Base-by-base conservation (phyloP, 148 eudicot species). In the Nyssa sinensis region DNA sequence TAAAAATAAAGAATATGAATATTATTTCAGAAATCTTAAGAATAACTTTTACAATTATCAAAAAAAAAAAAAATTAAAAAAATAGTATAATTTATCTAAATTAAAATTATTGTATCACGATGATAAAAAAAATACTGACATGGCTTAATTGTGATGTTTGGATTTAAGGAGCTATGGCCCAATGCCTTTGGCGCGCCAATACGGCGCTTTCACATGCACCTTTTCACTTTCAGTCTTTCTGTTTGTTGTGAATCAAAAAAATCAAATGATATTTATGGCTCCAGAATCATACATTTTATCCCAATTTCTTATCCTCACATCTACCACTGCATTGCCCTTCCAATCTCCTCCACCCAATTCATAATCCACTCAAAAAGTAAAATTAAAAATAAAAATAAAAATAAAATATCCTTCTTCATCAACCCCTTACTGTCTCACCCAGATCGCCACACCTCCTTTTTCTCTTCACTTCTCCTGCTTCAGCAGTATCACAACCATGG, bases 291-390 rank as follows among this genome's bases (percentile, higher is more conserved):
- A 70, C 62, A 63, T 21, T 63, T 31, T 16, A 62, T 71, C 32
- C 6, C 17, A 53, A 28, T 86, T 73, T 81, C 89, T 93, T 93
- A 93, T 93, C 98, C 88, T 81, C 83, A 82, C 81, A 64, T 14
- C 77, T 77, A 77, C 92, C 89, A 82, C 80, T 80, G 75, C 84
- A 79, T 88, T 82, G 78, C 71, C 76, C 76, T 61, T 66, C 44
- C 57, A 86, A 84, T 88, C 78, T 92, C 95, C 84, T 84, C 89
- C 93, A 92, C 89, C 72, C 87, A 90, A 84, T 71, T 68, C 81
- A 81, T 80, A 74, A 91, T 90, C 94, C 81, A 44, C 72, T 66
- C n/a, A 27, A 6, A 37, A 28, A 32, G 7, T 23, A 44, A 29
- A n/a, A 37, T 37, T 4, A 37, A 67, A 73, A 62, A 25, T n/a